Evolutionary conservation across 2,329 filamentous ascomycete species (phyloP).

Genomic region (Periconia digitata): DNA sequence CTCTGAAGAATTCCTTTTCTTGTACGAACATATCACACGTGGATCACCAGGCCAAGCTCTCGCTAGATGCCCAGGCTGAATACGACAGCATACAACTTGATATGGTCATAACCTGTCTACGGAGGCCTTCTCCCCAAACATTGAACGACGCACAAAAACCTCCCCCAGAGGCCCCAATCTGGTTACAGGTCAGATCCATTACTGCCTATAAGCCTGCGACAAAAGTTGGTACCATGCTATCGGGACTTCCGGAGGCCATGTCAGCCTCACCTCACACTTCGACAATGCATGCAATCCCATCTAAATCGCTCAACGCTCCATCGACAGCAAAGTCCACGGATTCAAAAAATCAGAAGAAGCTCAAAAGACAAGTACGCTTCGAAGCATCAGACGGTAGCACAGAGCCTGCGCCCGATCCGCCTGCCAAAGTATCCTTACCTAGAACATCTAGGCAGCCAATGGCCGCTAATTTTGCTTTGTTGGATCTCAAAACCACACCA

Average conservation of each 20-base stretch:
- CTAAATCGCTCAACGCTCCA: background rate
- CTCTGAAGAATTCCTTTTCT: conserved; percentile 9
- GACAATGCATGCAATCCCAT: background rate
- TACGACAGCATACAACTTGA: conserved; percentile 6
- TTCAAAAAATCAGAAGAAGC: conserved; percentile 1
- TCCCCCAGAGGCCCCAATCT: conserved; percentile 6
- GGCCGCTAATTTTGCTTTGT: conserved; percentile 3
- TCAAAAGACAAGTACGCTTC: conserved; percentile 3
- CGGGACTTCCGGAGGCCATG: background rate
- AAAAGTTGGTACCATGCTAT: background rate
- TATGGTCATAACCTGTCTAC: conserved; percentile 11
- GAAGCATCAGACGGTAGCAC: background rate
- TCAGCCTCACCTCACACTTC: background rate
- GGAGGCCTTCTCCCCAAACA: background rate
- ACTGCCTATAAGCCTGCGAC: background rate
- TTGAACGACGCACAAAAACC: background rate
- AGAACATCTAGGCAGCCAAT: background rate
- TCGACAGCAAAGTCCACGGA: background rate
- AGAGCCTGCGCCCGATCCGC: background rate
- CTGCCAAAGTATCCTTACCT: background rate
- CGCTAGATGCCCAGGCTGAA: conserved; percentile 6
- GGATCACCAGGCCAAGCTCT: conserved; percentile 11
- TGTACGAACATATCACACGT: conserved; percentile 12
- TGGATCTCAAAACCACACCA: conserved; percentile 7
- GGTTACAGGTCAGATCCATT: conserved; percentile 12